These are phyloP conservation scores for Boletus fagicola DNA, from an alignment of 768 basidiomycete genomes.

Conservation along the genomic window DNA sequence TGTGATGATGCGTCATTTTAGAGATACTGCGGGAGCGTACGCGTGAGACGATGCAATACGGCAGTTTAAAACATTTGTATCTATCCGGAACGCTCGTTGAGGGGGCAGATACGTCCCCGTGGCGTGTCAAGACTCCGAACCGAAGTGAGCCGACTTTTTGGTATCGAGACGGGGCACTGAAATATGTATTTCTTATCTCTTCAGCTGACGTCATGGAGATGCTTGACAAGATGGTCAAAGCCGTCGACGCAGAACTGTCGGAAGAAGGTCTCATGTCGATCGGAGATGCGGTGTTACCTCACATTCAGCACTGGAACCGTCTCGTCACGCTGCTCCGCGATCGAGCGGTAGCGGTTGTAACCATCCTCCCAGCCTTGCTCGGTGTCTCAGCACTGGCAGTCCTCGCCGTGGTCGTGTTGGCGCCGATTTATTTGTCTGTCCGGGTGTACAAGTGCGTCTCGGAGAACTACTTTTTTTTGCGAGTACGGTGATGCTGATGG, in stretches of 20 bases:
- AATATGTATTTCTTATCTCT: background rate
- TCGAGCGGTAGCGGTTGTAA: background rate
- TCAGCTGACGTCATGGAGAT: constrained; percentile 16
- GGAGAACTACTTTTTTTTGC: background rate
- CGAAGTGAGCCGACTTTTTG: constrained; percentile 4
- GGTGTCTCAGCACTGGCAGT: constrained; percentile 22
- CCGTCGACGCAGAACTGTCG: constrained; percentile 16
- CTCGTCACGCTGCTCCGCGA: constrained; percentile 8
- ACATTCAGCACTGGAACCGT: constrained; percentile 21
- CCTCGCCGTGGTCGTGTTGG: constrained; percentile 4
- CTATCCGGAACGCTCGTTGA: constrained; percentile 17
- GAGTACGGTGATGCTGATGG: background rate
- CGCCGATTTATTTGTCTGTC: constrained; percentile 12
- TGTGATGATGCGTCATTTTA: background rate
- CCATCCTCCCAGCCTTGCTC: constrained; percentile 14
- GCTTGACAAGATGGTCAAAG: constrained; percentile 22
- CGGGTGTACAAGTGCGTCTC: constrained; percentile 12
- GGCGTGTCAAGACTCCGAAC: constrained; percentile 19
- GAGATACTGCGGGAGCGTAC: constrained; percentile 8
- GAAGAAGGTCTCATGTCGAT: constrained; percentile 19
- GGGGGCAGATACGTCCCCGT: constrained; percentile 15
- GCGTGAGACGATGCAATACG: constrained; percentile 8
- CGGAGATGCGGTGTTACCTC: constrained; percentile 19
- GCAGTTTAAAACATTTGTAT: constrained; percentile 17
- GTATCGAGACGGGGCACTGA: background rate